Percentiles rank a stretch among this genome's conserved stretches.
These are phyloP conservation scores for Blastobotrys muscicola DNA, from an alignment of 805 yeast genomes.

Conservation along the genomic window DNA sequence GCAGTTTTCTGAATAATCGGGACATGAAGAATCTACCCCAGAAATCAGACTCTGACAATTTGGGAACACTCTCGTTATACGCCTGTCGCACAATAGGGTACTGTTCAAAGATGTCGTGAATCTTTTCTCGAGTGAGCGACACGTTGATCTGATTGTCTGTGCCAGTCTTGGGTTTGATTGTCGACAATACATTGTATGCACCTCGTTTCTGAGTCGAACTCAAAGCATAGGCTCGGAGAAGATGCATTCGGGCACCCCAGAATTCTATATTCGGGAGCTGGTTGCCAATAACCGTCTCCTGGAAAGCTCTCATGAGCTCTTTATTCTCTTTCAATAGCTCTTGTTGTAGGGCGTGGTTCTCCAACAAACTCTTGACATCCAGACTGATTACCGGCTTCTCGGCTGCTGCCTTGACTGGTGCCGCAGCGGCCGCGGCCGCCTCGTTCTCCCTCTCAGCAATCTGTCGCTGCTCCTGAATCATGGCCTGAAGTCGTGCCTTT, in stretches of 20 bases:
- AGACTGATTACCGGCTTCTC: constrained; percentile 29
- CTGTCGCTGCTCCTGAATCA: neutral
- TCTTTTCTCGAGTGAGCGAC: constrained; percentile 81
- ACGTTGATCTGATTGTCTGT: constrained; percentile 91
- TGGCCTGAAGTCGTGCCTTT: no score
- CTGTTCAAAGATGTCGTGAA: constrained; percentile 80
- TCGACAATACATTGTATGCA: constrained; percentile 85
- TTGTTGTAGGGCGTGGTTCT: constrained; percentile 72
- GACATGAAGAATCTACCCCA: constrained; percentile 96
- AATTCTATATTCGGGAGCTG: constrained; percentile 74
- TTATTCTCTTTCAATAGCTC: constrained; percentile 61
- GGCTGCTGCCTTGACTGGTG: constrained; percentile 10
- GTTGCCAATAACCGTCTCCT: constrained; percentile 67
- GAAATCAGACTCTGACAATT: constrained; percentile 79
- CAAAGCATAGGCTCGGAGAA: constrained; percentile 77
- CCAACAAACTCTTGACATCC: constrained; percentile 49
- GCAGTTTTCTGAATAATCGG: constrained; percentile 69
- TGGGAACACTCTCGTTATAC: constrained; percentile 84
- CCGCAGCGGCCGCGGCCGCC: constrained; percentile 11
- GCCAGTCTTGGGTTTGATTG: constrained; percentile 89
- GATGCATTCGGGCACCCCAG: constrained; percentile 76
- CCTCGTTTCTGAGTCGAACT: constrained; percentile 80
- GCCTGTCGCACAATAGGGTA: constrained; percentile 89
- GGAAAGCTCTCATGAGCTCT: constrained; percentile 60
- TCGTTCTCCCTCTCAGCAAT: constrained; percentile 10